Evolutionary conservation across 2,329 filamentous ascomycete genomes (phyloP).

Genomic region (Fusarium odoratissimum): DNA sequence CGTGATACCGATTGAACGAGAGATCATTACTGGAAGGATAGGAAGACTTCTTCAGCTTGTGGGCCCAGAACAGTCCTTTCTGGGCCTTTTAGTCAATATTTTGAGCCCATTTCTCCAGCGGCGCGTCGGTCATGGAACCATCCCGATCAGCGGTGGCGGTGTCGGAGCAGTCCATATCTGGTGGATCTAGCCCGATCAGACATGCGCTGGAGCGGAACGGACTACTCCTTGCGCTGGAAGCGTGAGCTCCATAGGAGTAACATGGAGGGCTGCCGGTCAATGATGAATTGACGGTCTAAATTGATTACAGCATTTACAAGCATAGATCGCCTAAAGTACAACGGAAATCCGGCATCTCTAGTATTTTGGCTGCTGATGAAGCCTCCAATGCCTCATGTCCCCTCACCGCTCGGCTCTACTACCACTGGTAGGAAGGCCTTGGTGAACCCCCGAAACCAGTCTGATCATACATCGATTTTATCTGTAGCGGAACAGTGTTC

Average conservation of each 20-base stretch:
- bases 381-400: neutral
- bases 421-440: fast-evolving
- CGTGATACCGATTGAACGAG: neutral
- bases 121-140: neutral
- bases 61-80: neutral
- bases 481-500: too few species aligned
- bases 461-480: too few species aligned
- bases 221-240: neutral
- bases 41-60: neutral
- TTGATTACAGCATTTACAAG: fast-evolving
- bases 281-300: fast-evolving
- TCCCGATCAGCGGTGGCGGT: neutral
- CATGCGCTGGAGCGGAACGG: neutral
- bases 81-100: neutral
- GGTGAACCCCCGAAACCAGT: too few species aligned
- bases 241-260: neutral
- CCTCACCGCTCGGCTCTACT: neutral
- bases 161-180: neutral
- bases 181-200: neutral
- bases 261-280: neutral
- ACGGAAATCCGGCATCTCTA: neutral
- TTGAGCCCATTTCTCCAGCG: fast-evolving
- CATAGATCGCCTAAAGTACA: neutral
- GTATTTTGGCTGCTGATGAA: neutral
- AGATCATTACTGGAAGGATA: neutral